Evolutionary conservation across 441 rosid genomes (phyloP).

Genomic region (Pelargonium hybrid): DNA sequence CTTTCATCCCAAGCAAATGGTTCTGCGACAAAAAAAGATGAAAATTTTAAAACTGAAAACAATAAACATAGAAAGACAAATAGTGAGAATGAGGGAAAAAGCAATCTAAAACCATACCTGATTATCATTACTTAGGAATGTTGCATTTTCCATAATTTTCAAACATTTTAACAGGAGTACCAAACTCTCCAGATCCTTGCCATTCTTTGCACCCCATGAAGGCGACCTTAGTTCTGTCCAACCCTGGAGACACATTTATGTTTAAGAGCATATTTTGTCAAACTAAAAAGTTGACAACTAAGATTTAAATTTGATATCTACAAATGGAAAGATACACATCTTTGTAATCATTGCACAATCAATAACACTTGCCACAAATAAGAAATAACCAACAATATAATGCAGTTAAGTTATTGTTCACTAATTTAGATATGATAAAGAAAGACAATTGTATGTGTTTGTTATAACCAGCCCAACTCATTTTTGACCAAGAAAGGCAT

Average conservation of each 20-base stretch:
- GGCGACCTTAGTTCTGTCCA: slow-evolving; percentile 31
- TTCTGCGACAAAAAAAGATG: slow-evolving; percentile 29
- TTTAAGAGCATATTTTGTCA: slow-evolving; percentile 13
- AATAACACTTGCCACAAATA: neutral
- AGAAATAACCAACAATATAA: neutral
- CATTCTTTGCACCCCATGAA: slow-evolving; percentile 33
- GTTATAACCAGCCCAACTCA: too few relatives aligned
- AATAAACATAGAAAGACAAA: slow-evolving; percentile 9
- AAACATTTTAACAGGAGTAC: slow-evolving; percentile 64
- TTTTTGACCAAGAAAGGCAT: too few relatives aligned
- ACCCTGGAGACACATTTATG: slow-evolving; percentile 38
- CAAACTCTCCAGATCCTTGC: slow-evolving; percentile 35
- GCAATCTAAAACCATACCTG: slow-evolving; percentile 44
- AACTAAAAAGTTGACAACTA: neutral
- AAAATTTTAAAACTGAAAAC: slow-evolving; percentile 9
- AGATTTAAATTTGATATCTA: neutral
- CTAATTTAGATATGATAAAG: too few relatives aligned
- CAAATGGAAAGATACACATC: neutral
- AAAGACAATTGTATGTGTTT: too few relatives aligned
- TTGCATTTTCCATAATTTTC: slow-evolving; percentile 97
- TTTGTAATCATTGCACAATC: neutral
- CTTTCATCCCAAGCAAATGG: slow-evolving; percentile 66
- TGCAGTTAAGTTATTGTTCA: too few relatives aligned
- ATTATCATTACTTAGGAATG: slow-evolving; percentile 86
- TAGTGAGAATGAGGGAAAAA: neutral